These are phyloP conservation scores for Mimosa bimucronata DNA, from an alignment of 306 rosid species.

Conservation along the genomic window DNA sequence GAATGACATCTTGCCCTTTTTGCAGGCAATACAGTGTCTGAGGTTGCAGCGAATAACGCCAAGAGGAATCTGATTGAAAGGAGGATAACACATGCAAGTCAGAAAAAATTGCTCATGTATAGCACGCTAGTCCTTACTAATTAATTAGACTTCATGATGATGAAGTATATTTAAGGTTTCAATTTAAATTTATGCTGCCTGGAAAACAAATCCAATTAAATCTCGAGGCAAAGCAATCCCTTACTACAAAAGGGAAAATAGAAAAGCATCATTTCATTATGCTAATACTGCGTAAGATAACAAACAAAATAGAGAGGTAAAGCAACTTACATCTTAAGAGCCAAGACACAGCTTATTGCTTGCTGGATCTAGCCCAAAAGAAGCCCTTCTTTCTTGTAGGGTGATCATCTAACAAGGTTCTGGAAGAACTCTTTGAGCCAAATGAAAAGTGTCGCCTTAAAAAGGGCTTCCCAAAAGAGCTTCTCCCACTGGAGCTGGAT, in stretches of 20 bases:
- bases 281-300: conserved; percentile 27
- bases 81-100: conserved; percentile 15
- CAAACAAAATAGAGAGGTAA: conserved; percentile 32
- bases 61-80: conserved; percentile 46
- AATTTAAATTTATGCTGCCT: conserved; percentile 27
- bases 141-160: not conserved
- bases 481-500: conserved; percentile 78
- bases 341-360: conserved; percentile 52
- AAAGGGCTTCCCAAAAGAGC: conserved; percentile 76
- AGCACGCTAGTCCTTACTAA: conserved; percentile 24
- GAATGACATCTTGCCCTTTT: conserved; percentile 27
- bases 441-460: conserved; percentile 81
- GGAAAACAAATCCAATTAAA: conserved; percentile 22
- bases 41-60: conserved; percentile 46
- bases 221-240: conserved; percentile 15
- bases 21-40: conserved; percentile 37
- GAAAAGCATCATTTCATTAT: not conserved
- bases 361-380: conserved; percentile 94
- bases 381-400: conserved; percentile 83
- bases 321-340: conserved; percentile 60
- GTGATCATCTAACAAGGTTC: conserved; percentile 57
- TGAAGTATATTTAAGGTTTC: conserved; percentile 1
- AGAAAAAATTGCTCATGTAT: conserved; percentile 4
- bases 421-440: conserved; percentile 78
- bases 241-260: conserved; percentile 16